phyloP scores from a whole-genome alignment of 768 basidiomycete species.

The Flagelloscypha sp. region DNA sequence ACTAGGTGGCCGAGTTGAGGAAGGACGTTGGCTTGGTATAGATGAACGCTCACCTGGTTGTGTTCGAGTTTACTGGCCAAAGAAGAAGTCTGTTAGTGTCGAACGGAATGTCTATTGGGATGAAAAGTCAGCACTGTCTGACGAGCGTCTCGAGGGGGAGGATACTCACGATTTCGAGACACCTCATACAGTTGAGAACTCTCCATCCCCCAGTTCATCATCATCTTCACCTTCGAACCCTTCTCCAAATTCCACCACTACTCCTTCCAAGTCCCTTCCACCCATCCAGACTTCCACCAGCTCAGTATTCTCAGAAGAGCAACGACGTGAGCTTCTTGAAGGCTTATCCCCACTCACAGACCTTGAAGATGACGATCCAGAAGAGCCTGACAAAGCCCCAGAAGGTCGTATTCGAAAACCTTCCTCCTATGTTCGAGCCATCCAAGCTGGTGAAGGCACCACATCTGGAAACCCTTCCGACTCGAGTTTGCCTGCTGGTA shows the following conservation, averaged over 20 bases:
- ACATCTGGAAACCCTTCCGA: too few relatives aligned
- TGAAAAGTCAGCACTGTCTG: too few relatives aligned
- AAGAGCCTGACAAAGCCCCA: too few relatives aligned
- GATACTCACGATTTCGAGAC: constrained; percentile 16
- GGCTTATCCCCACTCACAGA: too few relatives aligned
- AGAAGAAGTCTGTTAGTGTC: constrained; percentile 15
- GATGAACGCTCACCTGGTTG: constrained; percentile 23
- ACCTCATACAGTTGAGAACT: constrained; percentile 2
- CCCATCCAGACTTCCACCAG: not conserved
- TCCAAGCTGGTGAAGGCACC: too few relatives aligned
- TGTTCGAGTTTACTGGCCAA: constrained; percentile 24
- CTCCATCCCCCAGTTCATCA: not conserved
- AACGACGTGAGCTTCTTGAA: too few relatives aligned
- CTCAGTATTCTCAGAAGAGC: too few relatives aligned
- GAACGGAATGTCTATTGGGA: constrained; percentile 23
- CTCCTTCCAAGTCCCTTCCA: not conserved
- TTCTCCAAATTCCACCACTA: not conserved
- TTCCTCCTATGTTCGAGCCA: too few relatives aligned
- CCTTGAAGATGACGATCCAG: too few relatives aligned
- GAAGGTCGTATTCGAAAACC: too few relatives aligned
- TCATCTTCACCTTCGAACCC: not conserved
- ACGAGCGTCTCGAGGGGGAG: constrained; percentile 16
- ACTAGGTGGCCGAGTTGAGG: constrained; percentile 11
- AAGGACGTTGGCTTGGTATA: constrained; percentile 28
- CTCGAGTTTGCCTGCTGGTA: too few relatives aligned